phyloP scores from a whole-genome alignment of 1,284 basidiomycete species.

The Golubevia pallescens region DNA sequence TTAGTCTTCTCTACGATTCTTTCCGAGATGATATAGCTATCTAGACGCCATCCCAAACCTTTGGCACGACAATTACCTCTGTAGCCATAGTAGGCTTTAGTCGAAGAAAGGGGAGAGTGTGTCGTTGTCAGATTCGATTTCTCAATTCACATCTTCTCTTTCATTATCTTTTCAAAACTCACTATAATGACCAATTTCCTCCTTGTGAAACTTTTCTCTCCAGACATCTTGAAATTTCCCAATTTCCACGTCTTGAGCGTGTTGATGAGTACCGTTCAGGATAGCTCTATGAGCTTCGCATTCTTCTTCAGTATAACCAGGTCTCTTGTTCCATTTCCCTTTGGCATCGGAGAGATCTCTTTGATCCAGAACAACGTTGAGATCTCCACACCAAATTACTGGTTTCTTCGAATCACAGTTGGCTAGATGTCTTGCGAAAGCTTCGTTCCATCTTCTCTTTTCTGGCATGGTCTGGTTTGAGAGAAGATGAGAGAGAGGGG shows the following conservation, averaged over 20 bases:
- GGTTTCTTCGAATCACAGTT: conserved; percentile 32
- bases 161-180: too few relatives aligned
- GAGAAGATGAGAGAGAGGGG: too few relatives aligned
- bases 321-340: conserved; percentile 61
- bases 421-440: conserved; percentile 31
- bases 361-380: conserved; percentile 58
- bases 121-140: too few relatives aligned
- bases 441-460: neutral
- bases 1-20: conserved; percentile 25
- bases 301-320: conserved; percentile 54
- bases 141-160: too few relatives aligned
- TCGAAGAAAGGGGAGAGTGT: neutral
- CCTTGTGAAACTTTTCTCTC: conserved; percentile 46
- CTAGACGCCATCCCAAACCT: conserved; percentile 61
- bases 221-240: conserved; percentile 42
- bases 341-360: conserved; percentile 49
- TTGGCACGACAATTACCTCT: conserved; percentile 50
- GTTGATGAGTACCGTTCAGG: conserved; percentile 22
- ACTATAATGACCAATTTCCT: conserved; percentile 55
- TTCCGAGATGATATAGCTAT: conserved; percentile 50
- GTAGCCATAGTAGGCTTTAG: conserved; percentile 47
- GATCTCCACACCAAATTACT: conserved; percentile 56
- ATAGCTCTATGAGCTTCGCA: conserved; percentile 47
- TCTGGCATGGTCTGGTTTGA: conserved; percentile 5
- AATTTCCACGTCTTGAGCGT: conserved; percentile 15